These are phyloP conservation scores for Aspergillus jensenii DNA, from an alignment of 2,329 filamentous ascomycete species.

Conservation along the genomic window DNA sequence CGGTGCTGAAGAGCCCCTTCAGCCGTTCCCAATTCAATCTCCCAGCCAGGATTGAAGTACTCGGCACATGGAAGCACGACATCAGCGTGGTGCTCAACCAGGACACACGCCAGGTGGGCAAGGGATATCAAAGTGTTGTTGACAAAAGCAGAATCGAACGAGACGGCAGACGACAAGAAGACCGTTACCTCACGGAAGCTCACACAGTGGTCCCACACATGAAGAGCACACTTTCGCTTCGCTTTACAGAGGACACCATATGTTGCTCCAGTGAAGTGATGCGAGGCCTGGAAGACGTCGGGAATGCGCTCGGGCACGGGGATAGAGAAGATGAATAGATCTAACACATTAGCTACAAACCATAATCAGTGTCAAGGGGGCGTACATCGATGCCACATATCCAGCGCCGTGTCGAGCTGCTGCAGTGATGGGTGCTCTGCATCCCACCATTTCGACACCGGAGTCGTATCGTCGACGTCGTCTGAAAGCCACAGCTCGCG, in stretches of 20 bases:
- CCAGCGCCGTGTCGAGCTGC: slow-evolving; percentile 35
- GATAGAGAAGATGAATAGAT: slow-evolving; percentile 17
- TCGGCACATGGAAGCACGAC: slow-evolving; percentile 57
- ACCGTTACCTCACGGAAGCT: slow-evolving; percentile 58
- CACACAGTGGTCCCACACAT: slow-evolving; percentile 65
- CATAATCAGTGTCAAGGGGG: slow-evolving; percentile 29
- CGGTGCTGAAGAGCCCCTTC: slow-evolving; percentile 57
- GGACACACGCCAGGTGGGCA: slow-evolving; percentile 13
- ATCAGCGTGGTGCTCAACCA: slow-evolving; percentile 52
- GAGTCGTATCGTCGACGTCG: slow-evolving; percentile 38
- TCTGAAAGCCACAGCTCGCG: slow-evolving; percentile 47
- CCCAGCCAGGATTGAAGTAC: slow-evolving; percentile 65
- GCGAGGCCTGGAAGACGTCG: slow-evolving; percentile 49
- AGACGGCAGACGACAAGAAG: slow-evolving; percentile 46
- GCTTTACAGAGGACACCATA: slow-evolving; percentile 63
- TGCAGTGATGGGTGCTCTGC: slow-evolving; percentile 38
- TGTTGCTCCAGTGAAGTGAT: slow-evolving; percentile 59
- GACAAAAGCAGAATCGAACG: slow-evolving; percentile 35
- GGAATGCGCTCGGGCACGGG: slow-evolving; percentile 17
- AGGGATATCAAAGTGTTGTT: slow-evolving; percentile 44
- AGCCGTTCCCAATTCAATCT: slow-evolving; percentile 59
- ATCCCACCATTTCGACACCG: slow-evolving; percentile 37
- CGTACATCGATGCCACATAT: slow-evolving; percentile 41
- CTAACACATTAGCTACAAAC: not conserved
- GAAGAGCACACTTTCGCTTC: slow-evolving; percentile 58